Evolutionary conservation across 2,329 filamentous ascomycete genomes (phyloP).

Genomic region (Diplocarpon rosae): DNA sequence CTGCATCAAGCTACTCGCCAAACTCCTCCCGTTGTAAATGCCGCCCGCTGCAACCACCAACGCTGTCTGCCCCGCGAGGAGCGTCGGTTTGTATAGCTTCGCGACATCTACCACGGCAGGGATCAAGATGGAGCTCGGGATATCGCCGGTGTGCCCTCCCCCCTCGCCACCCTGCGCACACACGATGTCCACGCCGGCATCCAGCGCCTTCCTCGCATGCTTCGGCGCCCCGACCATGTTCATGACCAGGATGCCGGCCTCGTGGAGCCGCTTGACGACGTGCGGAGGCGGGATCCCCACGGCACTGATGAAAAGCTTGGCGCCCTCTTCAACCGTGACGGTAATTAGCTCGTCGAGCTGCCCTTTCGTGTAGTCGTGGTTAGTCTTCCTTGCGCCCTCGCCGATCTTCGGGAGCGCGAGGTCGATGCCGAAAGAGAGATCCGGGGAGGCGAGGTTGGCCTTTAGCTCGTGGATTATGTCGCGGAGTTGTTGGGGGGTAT

Average conservation of each 20-base stretch:
- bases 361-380: slow-evolving; percentile 90
- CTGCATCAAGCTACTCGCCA: slow-evolving; percentile 77
- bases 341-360: slow-evolving; percentile 80
- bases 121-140: slow-evolving; percentile 76
- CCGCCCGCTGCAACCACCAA: slow-evolving; percentile 85
- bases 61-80: slow-evolving; percentile 58
- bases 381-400: slow-evolving; percentile 73
- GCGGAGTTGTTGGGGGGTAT: slow-evolving; percentile 63
- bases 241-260: slow-evolving; percentile 76
- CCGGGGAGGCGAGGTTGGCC: slow-evolving; percentile 51
- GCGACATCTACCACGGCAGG: slow-evolving; percentile 83
- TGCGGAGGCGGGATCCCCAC: slow-evolving; percentile 72
- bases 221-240: slow-evolving; percentile 95
- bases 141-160: slow-evolving; percentile 83
- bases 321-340: slow-evolving; percentile 75
- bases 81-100: slow-evolving; percentile 41
- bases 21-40: slow-evolving; percentile 67
- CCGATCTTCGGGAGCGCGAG: slow-evolving; percentile 85
- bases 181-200: slow-evolving; percentile 79
- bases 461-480: slow-evolving; percentile 82
- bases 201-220: slow-evolving; percentile 80
- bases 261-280: slow-evolving; percentile 68
- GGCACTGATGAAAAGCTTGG: slow-evolving; percentile 74
- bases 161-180: slow-evolving; percentile 91
- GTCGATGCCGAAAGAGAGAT: slow-evolving; percentile 81